A percentile compares a stretch with the other conserved stretches of the same genome.
Evolutionary conservation across 352 stramenopile genomes (phyloP).

Genomic region (Phytopythium sindhum): DNA sequence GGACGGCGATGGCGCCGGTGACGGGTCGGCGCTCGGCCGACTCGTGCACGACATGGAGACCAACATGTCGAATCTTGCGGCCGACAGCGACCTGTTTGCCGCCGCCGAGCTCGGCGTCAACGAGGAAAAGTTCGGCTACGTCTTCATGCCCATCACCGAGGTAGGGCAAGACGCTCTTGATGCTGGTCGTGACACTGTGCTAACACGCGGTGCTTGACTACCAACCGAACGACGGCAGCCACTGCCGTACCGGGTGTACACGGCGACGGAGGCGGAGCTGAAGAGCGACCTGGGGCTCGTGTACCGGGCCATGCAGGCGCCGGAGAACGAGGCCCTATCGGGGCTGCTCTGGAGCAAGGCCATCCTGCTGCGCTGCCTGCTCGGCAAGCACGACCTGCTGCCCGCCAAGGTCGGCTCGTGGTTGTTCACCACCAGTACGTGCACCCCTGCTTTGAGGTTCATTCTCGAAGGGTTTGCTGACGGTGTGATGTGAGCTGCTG

Average conservation of each 20-base stretch:
- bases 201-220: not conserved
- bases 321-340: constrained; percentile 41
- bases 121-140: constrained; percentile 79
- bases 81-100: constrained; percentile 57
- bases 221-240: constrained; percentile 16
- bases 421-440: constrained; percentile 79
- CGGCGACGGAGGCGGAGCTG: constrained; percentile 51
- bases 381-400: constrained; percentile 34
- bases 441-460: not conserved
- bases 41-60: constrained; percentile 69
- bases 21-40: constrained; percentile 40
- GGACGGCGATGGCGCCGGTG: constrained; percentile 5
- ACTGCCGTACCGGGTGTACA: constrained; percentile 51
- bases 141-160: constrained; percentile 76
- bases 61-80: constrained; percentile 68
- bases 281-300: constrained; percentile 48
- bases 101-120: constrained; percentile 28
- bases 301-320: constrained; percentile 63
- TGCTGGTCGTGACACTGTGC: no score
- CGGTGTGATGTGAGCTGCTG: constrained; percentile 6
- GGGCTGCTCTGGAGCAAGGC: constrained; percentile 71
- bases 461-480: not conserved
- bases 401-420: constrained; percentile 62
- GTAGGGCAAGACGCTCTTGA: no score
- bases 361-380: constrained; percentile 53